These are phyloP conservation scores for Terfezia claveryi DNA, from an alignment of 495 filamentous ascomycete species.

Conservation along the genomic window DNA sequence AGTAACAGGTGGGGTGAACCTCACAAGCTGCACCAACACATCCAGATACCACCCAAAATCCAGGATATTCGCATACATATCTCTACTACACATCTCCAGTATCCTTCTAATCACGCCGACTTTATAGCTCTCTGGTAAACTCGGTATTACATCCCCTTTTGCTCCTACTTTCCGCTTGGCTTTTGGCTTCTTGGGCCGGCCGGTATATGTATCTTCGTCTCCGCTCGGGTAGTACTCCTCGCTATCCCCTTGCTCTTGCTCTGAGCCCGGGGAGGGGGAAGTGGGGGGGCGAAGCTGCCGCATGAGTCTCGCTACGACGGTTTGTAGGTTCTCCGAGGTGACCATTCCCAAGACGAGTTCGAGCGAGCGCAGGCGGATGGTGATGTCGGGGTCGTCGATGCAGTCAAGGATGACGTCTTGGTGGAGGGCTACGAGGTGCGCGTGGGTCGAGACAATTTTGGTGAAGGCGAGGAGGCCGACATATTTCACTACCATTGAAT, in stretches of 20 bases:
- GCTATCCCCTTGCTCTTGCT: conserved; percentile 34
- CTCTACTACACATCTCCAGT: conserved; percentile 72
- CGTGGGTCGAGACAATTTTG: conserved; percentile 72
- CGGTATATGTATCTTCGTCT: conserved; percentile 15
- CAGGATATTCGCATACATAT: conserved; percentile 59
- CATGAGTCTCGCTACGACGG: conserved; percentile 71
- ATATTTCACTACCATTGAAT: conserved; percentile 52
- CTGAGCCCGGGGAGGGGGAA: conserved; percentile 15
- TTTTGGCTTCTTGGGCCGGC: conserved; percentile 6
- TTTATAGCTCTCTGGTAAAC: conserved; percentile 61
- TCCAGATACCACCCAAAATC: conserved; percentile 98
- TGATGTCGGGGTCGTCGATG: conserved; percentile 84
- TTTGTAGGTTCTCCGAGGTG: conserved; percentile 53
- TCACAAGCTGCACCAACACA: conserved; percentile 57
- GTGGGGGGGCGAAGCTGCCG: conserved; percentile 45
- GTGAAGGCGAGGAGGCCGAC: conserved; percentile 89
- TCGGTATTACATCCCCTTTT: neutral
- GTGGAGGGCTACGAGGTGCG: conserved; percentile 66
- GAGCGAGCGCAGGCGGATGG: conserved; percentile 81
- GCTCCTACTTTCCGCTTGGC: conserved; percentile 4
- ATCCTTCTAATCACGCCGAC: conserved; percentile 57
- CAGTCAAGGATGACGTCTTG: conserved; percentile 91
- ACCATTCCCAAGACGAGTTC: conserved; percentile 86
- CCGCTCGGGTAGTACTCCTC: conserved; percentile 5
- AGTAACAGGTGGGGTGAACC: conserved; percentile 33